These are phyloP conservation scores for Chaetomium olivaceum DNA, from an alignment of 2,329 filamentous ascomycete genomes.

Conservation along the genomic window DNA sequence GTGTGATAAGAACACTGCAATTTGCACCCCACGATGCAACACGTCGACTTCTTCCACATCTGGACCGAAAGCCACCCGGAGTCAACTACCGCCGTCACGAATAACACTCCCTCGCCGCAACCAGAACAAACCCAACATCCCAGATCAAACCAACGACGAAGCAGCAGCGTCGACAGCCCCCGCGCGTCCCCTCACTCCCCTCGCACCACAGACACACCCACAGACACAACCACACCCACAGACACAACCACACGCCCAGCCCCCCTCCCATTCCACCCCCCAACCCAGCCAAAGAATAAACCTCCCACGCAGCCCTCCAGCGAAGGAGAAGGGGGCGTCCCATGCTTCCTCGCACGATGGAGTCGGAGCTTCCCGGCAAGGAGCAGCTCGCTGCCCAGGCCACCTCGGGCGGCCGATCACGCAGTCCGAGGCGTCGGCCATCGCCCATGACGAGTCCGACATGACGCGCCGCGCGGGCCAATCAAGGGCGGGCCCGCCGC, in stretches of 20 bases:
- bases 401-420: constrained; percentile 35
- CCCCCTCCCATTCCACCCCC: neutral
- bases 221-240: too few relatives aligned
- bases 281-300: neutral
- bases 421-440: constrained; percentile 32
- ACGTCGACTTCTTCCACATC: constrained; percentile 25
- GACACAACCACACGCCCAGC: neutral
- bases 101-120: constrained; percentile 5
- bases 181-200: neutral
- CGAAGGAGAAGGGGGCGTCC: too few relatives aligned
- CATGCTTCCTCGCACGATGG: constrained; percentile 9
- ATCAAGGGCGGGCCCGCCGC: constrained; percentile 39
- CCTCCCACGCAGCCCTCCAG: neutral
- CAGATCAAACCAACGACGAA: neutral
- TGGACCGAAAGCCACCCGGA: constrained; percentile 14
- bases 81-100: constrained; percentile 5
- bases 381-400: constrained; percentile 28
- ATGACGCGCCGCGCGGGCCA: constrained; percentile 36
- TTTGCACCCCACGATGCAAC: constrained; percentile 15
- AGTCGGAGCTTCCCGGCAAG: constrained; percentile 21
- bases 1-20: neutral
- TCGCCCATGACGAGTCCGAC: constrained; percentile 35
- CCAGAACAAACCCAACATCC: neutral
- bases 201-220: neutral
- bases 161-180: neutral